Evolutionary conservation across 306 rosid genomes (phyloP).

Genomic region (Abrus pulchellus): DNA sequence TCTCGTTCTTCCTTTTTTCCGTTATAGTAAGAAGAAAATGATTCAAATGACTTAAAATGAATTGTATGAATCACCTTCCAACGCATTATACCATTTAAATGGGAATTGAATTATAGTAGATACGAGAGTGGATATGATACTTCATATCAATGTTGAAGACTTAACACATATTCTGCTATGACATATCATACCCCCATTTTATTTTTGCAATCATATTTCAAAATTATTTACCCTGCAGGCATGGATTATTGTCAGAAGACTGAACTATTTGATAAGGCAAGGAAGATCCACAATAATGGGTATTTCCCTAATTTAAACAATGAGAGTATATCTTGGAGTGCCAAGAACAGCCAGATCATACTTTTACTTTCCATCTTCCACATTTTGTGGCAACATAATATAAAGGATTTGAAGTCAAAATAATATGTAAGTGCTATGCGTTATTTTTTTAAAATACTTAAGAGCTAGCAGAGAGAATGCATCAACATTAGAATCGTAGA

Average conservation of each 20-base stretch:
- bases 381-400: too few relatives aligned
- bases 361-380: too few relatives aligned
- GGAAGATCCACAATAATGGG: not conserved
- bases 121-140: not conserved
- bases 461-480: not conserved
- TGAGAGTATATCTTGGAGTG: too few relatives aligned
- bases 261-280: not conserved
- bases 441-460: too few relatives aligned
- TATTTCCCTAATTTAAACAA: not conserved
- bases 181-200: not conserved
- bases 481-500: not conserved
- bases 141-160: slow-evolving; percentile 3
- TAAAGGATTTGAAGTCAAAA: too few relatives aligned
- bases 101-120: slow-evolving; percentile 26
- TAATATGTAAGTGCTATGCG: not conserved
- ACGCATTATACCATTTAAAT: not conserved
- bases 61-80: not conserved
- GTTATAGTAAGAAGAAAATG: not conserved
- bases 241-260: not conserved
- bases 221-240: not conserved
- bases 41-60: not conserved
- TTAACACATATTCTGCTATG: too few relatives aligned
- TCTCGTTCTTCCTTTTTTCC: not conserved
- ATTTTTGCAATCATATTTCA: not conserved
- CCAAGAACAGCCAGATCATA: too few relatives aligned